Conservation (phyloP, 2,329 filamentous ascomycete species). For the Exophiala oligosperma region DNA sequence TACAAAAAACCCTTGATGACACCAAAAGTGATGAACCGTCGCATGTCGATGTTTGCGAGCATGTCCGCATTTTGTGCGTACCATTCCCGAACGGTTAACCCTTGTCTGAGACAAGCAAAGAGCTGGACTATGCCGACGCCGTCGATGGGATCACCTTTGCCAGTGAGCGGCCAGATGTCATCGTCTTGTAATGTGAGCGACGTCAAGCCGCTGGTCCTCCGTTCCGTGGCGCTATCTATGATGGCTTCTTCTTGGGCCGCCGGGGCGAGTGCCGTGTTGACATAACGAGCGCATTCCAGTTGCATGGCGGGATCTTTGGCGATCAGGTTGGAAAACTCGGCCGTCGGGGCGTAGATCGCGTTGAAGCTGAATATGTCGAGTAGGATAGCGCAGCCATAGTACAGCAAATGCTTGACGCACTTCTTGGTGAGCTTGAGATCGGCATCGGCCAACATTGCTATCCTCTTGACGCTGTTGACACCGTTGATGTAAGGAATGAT, state of each 20-base stretch:
- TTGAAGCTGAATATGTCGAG: conserved; percentile 95
- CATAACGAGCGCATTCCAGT: conserved; percentile 84
- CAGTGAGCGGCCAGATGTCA: conserved; percentile 46
- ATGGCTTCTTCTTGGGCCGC: conserved; percentile 28
- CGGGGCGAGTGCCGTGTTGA: conserved; percentile 57
- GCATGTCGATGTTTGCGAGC: conserved; percentile 77
- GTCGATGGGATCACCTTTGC: conserved; percentile 38
- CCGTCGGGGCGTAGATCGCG: conserved; percentile 83
- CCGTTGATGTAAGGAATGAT: conserved; percentile 88
- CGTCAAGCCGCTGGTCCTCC: conserved; percentile 25
- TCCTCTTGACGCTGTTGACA: conserved; percentile 82
- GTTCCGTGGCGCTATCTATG: conserved; percentile 11
- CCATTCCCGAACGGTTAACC: conserved; percentile 85
- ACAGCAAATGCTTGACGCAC: conserved; percentile 83
- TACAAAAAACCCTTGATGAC: conserved; percentile 94
- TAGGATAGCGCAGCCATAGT: conserved; percentile 87
- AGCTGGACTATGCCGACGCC: conserved; percentile 67
- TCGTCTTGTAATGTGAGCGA: conserved; percentile 24
- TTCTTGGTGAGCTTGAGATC: conserved; percentile 83
- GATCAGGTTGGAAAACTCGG: conserved; percentile 73
- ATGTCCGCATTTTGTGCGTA: conserved; percentile 71
- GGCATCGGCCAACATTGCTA: conserved; percentile 80
- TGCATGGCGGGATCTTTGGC: conserved; percentile 74
- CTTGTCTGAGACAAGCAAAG: conserved; percentile 81
- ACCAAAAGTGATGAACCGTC: conserved; percentile 91